Base-by-base conservation (phyloP, 306 rosid species). In the Ochetophila trinervis region DNA sequence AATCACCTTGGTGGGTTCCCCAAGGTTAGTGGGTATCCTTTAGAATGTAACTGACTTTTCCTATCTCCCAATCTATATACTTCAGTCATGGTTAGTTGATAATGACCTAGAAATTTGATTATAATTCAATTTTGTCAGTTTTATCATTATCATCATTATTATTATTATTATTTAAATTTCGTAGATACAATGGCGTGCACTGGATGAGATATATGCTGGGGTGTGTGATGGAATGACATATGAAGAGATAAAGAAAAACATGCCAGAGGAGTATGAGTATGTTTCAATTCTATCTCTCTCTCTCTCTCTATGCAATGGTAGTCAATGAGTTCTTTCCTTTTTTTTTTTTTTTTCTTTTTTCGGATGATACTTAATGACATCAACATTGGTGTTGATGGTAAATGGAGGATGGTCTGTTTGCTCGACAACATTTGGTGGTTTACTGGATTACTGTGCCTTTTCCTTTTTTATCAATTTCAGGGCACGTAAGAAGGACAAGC, bases 151-250 rank as follows among this genome's bases (percentile, higher is more conserved):
- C 45, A 65, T 52, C 24, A 65, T 20, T 16, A 8, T 37, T 18
- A n/a, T 3, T 52, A 65, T 52, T 32, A 65, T 77, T 32, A 67
- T 45, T 61, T 66, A 16, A 16, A n/a, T n/a, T 66, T 75, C 60
- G 66, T 73, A 93, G 99, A 88, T 93, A 73, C 97, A 90, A 87
- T 93, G 99, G 97, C 95, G 97, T n/a, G 97, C 99, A 54, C 86
- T 93, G 66, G 99, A 93, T 67, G 99, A 93, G 83, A 93, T 93
- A 79, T 71, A 93, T 67, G 82, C 76, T 18, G 99, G 99, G 24
- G 99, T 88, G 10, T 93, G 99, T 62, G 99, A 90, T 83, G 99
- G 97, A 49, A 93, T 93, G 97, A 86, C 91, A 1, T 90, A 88
- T 59, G 97, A 88, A 64, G 97, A 93, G 80, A 88, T 90, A 82